Evolutionary conservation across 2,329 filamentous ascomycete genomes (phyloP).

Genomic region (Cladophialophora yegresii): DNA sequence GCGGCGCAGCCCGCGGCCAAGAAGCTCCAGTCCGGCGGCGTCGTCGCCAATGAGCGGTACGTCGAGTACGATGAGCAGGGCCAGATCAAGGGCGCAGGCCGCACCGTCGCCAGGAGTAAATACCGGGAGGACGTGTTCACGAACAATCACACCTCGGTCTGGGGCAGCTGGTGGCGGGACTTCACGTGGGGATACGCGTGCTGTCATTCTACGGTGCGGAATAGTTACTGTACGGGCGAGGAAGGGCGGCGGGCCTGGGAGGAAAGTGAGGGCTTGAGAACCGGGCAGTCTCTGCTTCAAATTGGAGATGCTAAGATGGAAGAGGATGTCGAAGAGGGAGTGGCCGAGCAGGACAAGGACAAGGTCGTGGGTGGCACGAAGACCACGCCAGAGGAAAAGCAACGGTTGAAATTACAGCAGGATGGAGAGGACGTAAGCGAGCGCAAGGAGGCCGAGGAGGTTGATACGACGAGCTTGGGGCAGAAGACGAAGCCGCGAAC

Average conservation of each 20-base stretch:
- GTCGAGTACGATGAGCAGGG: conserved; percentile 94
- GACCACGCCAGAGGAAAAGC: conserved; percentile 35
- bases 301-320: conserved; percentile 33
- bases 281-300: conserved; percentile 48
- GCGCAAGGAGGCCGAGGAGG: conserved; percentile 37
- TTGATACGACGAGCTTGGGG: conserved; percentile 7
- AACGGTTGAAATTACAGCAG: conserved; percentile 23
- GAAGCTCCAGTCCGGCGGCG: conserved; percentile 59
- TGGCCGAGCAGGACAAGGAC: conserved; percentile 1
- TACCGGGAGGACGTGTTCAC: conserved; percentile 84
- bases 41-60: conserved; percentile 65
- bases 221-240: conserved; percentile 95
- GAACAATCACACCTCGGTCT: conserved; percentile 90
- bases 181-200: conserved; percentile 97
- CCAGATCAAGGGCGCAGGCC: conserved; percentile 69
- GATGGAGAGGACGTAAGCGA: conserved; percentile 8
- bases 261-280: conserved; percentile 66
- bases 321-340: neutral
- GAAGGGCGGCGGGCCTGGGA: conserved; percentile 80
- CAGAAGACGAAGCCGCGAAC: conserved; percentile 35
- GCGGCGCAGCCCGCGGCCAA: conserved; percentile 61
- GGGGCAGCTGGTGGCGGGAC: conserved; percentile 96
- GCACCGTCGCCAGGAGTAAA: conserved; percentile 72
- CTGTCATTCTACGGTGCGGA: conserved; percentile 90
- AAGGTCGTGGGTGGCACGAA: conserved; percentile 10